Conservation (phyloP, 495 filamentous ascomycete genomes). For the Aspergillus biplanus region DNA sequence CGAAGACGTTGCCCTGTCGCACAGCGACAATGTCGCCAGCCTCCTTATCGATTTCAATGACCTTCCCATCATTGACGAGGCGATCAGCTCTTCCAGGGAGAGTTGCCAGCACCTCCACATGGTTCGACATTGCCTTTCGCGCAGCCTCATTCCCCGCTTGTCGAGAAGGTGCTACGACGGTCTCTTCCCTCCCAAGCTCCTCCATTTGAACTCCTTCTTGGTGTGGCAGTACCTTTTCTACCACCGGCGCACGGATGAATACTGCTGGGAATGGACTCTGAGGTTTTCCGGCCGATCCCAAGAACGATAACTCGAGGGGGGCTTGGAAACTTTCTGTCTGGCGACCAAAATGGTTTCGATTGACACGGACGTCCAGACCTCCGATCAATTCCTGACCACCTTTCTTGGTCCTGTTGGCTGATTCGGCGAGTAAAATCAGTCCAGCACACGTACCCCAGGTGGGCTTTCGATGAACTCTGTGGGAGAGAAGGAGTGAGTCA, state of each 20-base stretch:
- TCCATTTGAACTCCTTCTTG: conserved; percentile 53
- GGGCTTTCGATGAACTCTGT: conserved; percentile 65
- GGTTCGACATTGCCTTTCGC: conserved; percentile 44
- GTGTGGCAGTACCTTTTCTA: conserved; percentile 75
- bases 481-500: conserved; percentile 29
- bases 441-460: conserved; percentile 98
- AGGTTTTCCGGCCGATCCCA: conserved; percentile 40
- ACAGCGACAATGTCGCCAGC: conserved; percentile 89
- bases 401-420: conserved; percentile 84
- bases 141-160: conserved; percentile 46
- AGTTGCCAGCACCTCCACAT: conserved; percentile 55
- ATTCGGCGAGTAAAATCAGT: conserved; percentile 86
- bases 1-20: conserved; percentile 90
- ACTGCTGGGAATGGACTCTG: conserved; percentile 74
- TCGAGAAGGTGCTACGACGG: conserved; percentile 68
- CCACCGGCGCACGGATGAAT: conserved; percentile 93
- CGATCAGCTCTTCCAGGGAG: conserved; percentile 51
- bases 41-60: conserved; percentile 48
- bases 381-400: conserved; percentile 94
- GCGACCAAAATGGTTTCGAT: conserved; percentile 94
- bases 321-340: conserved; percentile 93
- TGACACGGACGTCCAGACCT: conserved; percentile 86
- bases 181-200: conserved; percentile 58
- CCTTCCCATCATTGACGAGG: conserved; percentile 42
- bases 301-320: conserved; percentile 73